Evolutionary conservation across 2,329 filamentous ascomycete genomes (phyloP).

Genomic region (Rugonectria rugulosa): DNA sequence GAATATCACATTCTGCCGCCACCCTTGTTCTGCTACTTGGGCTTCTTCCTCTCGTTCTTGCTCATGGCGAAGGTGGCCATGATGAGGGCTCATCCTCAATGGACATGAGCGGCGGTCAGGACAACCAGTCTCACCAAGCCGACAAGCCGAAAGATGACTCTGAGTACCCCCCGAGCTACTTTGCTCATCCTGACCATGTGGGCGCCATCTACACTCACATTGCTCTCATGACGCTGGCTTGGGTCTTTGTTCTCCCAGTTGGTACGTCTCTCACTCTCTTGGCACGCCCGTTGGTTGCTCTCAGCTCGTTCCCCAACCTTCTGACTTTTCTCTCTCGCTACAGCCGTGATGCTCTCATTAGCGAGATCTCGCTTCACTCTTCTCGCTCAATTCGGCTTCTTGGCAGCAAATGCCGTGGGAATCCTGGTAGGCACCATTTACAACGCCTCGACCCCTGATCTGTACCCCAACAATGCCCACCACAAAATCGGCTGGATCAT

Average conservation of each 20-base stretch:
- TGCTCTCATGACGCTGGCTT: conserved; percentile 71
- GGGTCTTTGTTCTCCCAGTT: conserved; percentile 76
- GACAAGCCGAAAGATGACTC: conserved; percentile 38
- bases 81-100: conserved; percentile 13
- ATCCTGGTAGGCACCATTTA: conserved; percentile 74
- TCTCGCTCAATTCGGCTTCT: conserved; percentile 71
- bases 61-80: conserved; percentile 29
- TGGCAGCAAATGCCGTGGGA: conserved; percentile 69
- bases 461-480: conserved; percentile 89
- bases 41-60: conserved; percentile 30
- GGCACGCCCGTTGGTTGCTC: background rate
- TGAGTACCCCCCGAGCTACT: conserved; percentile 63
- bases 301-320: background rate
- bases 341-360: conserved; percentile 87
- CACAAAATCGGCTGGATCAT: conserved; percentile 87
- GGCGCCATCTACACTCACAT: conserved; percentile 74
- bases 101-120: conserved; percentile 15
- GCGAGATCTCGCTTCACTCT: conserved; percentile 79
- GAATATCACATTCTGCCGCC: background rate
- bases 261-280: conserved; percentile 58
- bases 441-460: conserved; percentile 80
- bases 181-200: conserved; percentile 60
- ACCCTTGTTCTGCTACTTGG: conserved; percentile 18
- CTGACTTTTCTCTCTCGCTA: conserved; percentile 15
- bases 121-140: conserved; percentile 16